These are phyloP conservation scores for Nemania sp. DNA, from an alignment of 2,329 filamentous ascomycete genomes.

Conservation along the genomic window DNA sequence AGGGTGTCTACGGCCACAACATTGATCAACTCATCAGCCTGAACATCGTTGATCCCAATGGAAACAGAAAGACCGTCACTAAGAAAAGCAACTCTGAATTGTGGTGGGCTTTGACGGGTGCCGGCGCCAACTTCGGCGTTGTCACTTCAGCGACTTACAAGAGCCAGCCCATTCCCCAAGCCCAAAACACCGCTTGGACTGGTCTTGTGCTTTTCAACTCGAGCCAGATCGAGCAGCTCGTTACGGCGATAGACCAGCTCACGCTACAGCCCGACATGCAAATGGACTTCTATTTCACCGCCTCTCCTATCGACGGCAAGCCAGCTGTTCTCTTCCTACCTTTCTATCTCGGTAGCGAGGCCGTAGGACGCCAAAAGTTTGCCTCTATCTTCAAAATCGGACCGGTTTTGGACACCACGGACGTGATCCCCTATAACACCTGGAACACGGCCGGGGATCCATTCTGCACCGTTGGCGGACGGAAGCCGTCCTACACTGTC, in stretches of 20 bases:
- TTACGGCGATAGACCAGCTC: conserved; percentile 43
- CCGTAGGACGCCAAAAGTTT: conserved; percentile 39
- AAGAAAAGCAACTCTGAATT: conserved; percentile 42
- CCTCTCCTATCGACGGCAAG: conserved; percentile 22
- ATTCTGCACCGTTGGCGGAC: conserved; percentile 43
- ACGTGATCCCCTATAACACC: conserved; percentile 40
- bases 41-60: conserved; percentile 36
- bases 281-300: conserved; percentile 41
- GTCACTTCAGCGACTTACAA: conserved; percentile 42
- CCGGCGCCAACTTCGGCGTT: conserved; percentile 55
- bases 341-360: conserved; percentile 42
- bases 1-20: conserved; percentile 28
- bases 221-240: conserved; percentile 38
- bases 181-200: conserved; percentile 33
- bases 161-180: conserved; percentile 29
- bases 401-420: conserved; percentile 32
- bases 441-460: conserved; percentile 45
- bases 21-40: conserved; percentile 42
- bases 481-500: conserved; percentile 45
- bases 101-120: conserved; percentile 54
- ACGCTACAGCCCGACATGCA: conserved; percentile 41
- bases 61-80: conserved; percentile 32
- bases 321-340: conserved; percentile 34
- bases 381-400: conserved; percentile 42
- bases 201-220: conserved; percentile 31